Base-by-base conservation (phyloP, 495 filamentous ascomycete species). In the Lophium mytilinum region DNA sequence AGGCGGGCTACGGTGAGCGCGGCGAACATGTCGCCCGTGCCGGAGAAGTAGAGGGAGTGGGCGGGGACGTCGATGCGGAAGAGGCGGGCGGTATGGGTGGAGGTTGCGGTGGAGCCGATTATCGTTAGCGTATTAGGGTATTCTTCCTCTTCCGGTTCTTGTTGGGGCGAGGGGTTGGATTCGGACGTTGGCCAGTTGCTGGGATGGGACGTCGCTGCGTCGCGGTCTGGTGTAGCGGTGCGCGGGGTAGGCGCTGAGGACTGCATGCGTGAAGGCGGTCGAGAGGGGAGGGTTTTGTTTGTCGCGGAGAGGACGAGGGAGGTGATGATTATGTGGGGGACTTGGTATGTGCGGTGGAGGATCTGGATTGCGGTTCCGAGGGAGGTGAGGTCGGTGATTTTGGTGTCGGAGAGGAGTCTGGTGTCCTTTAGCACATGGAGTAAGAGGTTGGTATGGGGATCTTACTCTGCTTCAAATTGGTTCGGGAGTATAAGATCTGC, bases 21-120 rank as follows among this genome's bases (percentile, higher is more conserved):
- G 40, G 93, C 90, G 69, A 98, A 96, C 90, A 98, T 96, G 74
- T 98, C 93, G 12, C 93, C 93, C 1, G 93, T 96, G 24, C 93
- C 93, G 66, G 85, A 89, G 71, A 96, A 98, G 76, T 89, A 94
- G 70, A 87, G 87, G 65, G 95, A 86, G 52, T 97, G 83, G 5
- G 87, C 81, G 1, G 92, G 89, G 51, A 96, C 84, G 52, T 87
- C 80, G 67, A 97, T 80, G 56, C 84, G 80, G 78, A 96, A 96
- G 48, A 87, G 74, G 8, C 91, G 85, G 1, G 91, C 80, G 19
- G 73, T 75, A 46, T 78, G 75, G 65, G 81, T 74, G 4, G 83
- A 82, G 43, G 43, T 70, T 10, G 75, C 83, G 19, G 84, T 88
- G 11, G 88, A 93, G 46, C 90, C 90, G 50, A 96, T 80, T 45